Conservation (phyloP, 116 monocot species). For the Zostera marina region DNA sequence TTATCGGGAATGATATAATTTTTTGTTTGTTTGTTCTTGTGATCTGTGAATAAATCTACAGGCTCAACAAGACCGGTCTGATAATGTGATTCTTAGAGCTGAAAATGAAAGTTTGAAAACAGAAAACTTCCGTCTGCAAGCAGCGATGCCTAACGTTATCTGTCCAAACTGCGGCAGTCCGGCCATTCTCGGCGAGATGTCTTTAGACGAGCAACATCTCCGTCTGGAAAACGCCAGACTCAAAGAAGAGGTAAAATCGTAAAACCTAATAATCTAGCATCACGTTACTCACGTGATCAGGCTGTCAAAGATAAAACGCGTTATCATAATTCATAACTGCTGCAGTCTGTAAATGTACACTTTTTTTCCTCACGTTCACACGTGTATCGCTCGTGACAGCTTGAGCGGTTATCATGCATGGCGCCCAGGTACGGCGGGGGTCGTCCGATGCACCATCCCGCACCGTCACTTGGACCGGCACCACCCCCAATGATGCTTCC, state of each 20-base stretch:
- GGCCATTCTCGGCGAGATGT: constrained; percentile 79
- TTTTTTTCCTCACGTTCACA: constrained; percentile 5
- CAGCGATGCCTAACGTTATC: constrained; percentile 61
- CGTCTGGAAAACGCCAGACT: constrained; percentile 86
- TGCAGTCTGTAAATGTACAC: too few species aligned
- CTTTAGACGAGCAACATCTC: constrained; percentile 86
- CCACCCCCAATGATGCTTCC: constrained; percentile 33
- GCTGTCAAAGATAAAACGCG: too few species aligned
- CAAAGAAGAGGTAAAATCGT: constrained; percentile 75
- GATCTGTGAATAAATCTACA: constrained; percentile 7
- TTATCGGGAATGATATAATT: background rate
- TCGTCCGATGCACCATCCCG: constrained; percentile 4
- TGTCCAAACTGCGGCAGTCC: constrained; percentile 89
- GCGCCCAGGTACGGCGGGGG: constrained; percentile 29
- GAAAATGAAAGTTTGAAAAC: constrained; percentile 89
- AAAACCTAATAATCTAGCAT: background rate
- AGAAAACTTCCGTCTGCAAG: constrained; percentile 83
- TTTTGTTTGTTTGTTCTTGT: background rate
- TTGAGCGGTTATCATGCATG: constrained; percentile 65
- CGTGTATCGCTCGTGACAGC: constrained; percentile 19
- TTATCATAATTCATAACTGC: too few species aligned
- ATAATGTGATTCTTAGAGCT: constrained; percentile 64
- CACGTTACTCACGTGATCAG: background rate
- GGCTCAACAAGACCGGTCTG: constrained; percentile 95
- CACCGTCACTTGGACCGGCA: constrained; percentile 3